A percentile compares a stretch with the other conserved stretches of the same genome.
Evolutionary conservation across 352 stramenopile species (phyloP).

Genomic region (Globisporangium heterothallicum): DNA sequence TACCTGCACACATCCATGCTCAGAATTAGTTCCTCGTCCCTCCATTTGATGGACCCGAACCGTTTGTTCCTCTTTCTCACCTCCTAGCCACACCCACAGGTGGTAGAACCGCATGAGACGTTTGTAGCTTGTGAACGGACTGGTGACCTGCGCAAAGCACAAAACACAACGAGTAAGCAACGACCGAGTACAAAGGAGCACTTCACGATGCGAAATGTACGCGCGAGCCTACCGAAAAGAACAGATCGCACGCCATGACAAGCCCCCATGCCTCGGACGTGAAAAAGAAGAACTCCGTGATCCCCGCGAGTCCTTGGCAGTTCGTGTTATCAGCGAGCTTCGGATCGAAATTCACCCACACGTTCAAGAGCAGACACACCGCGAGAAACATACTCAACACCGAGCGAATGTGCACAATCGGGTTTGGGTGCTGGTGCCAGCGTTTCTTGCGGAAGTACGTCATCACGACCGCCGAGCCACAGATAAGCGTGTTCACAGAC

Average conservation of each 20-base stretch:
- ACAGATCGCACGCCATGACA: constrained; percentile 86
- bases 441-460: constrained; percentile 87
- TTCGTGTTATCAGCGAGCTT: constrained; percentile 31
- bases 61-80: constrained; percentile 2
- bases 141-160: constrained; percentile 42
- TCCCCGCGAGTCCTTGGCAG: constrained; percentile 67
- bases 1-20: constrained; percentile 33
- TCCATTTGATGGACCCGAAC: too few relatives aligned
- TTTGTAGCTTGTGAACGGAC: constrained; percentile 89
- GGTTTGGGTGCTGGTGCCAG: constrained; percentile 87
- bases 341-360: constrained; percentile 73
- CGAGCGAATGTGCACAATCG: constrained; percentile 82
- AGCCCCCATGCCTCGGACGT: constrained; percentile 82
- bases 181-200: not conserved
- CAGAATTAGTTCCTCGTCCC: too few relatives aligned
- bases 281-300: constrained; percentile 90
- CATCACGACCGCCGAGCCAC: constrained; percentile 75
- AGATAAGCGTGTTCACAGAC: constrained; percentile 85
- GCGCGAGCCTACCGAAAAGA: constrained; percentile 65
- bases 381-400: constrained; percentile 84
- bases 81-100: constrained; percentile 77
- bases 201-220: not conserved
- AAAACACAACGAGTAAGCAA: constrained; percentile 1
- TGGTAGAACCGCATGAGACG: constrained; percentile 87
- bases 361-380: constrained; percentile 78